Conservation (phyloP, 352 stramenopile species). For the Albugo candida region DNA sequence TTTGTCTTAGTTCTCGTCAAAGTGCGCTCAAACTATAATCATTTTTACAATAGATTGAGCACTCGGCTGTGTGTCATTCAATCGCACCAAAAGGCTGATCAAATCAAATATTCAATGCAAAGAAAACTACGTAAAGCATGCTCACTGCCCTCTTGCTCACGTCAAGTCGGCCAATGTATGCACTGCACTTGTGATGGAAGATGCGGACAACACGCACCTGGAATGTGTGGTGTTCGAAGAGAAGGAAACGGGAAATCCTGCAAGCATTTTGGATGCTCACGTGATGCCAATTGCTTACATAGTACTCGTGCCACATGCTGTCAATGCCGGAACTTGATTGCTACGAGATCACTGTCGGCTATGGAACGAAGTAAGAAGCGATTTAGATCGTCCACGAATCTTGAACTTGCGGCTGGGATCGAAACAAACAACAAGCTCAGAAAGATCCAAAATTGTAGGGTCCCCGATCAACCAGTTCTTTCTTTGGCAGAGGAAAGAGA, state of each 20-base stretch:
- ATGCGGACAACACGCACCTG: slow-evolving; percentile 30
- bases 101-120: no score
- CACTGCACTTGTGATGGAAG: slow-evolving; percentile 64
- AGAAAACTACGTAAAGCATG: slow-evolving; percentile 52
- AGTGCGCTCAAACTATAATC: no score
- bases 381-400: not conserved
- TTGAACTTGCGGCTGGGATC: not conserved
- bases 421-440: not conserved
- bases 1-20: no score
- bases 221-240: slow-evolving; percentile 31
- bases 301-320: slow-evolving; percentile 55
- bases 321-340: slow-evolving; percentile 60
- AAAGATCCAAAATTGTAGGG: no score
- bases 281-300: slow-evolving; percentile 43
- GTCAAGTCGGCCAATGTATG: slow-evolving; percentile 41
- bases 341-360: slow-evolving; percentile 18
- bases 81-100: no score
- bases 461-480: no score
- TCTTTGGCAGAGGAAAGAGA: no score
- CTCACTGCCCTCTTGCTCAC: slow-evolving; percentile 36
- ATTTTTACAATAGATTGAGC: no score
- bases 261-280: slow-evolving; percentile 33
- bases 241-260: slow-evolving; percentile 44
- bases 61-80: no score
- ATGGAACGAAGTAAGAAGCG: slow-evolving; percentile 11